Evolutionary conservation across 192 early-diverging fungal species (phyloP).

Genomic region (Backusella sp.): DNA sequence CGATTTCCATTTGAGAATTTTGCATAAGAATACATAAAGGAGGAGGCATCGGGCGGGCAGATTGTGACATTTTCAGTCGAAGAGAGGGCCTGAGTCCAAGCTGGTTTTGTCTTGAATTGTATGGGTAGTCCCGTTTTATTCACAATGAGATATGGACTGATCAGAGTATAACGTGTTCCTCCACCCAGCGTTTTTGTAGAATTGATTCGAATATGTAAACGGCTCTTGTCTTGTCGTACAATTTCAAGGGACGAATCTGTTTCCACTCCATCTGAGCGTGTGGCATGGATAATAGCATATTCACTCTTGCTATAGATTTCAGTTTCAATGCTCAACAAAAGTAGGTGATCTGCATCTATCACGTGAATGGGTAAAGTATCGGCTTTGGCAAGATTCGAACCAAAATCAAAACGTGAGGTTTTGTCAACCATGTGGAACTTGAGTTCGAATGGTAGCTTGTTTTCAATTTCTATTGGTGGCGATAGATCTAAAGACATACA

Average conservation of each 20-base stretch:
- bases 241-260: constrained; percentile 57
- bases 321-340: constrained; percentile 1
- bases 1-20: constrained; percentile 84
- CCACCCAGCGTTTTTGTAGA: constrained; percentile 24
- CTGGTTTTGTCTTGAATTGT: constrained; percentile 61
- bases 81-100: constrained; percentile 73
- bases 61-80: constrained; percentile 60
- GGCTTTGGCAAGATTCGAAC: neutral
- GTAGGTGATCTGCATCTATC: neutral
- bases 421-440: constrained; percentile 61
- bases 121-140: constrained; percentile 73
- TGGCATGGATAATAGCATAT: neutral
- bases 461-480: constrained; percentile 74
- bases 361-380: constrained; percentile 4
- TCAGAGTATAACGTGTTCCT: constrained; percentile 63
- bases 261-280: constrained; percentile 36
- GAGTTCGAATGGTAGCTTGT: constrained; percentile 76
- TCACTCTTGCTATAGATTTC: constrained; percentile 10
- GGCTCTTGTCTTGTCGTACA: neutral
- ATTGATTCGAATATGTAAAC: constrained; percentile 8
- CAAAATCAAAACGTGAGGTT: constrained; percentile 19
- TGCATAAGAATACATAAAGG: constrained; percentile 94
- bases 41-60: constrained; percentile 37
- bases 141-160: constrained; percentile 76
- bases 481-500: constrained; percentile 57